Base-by-base conservation (phyloP, 2,329 filamentous ascomycete genomes). In the Neopestalotiopsis sp. region DNA sequence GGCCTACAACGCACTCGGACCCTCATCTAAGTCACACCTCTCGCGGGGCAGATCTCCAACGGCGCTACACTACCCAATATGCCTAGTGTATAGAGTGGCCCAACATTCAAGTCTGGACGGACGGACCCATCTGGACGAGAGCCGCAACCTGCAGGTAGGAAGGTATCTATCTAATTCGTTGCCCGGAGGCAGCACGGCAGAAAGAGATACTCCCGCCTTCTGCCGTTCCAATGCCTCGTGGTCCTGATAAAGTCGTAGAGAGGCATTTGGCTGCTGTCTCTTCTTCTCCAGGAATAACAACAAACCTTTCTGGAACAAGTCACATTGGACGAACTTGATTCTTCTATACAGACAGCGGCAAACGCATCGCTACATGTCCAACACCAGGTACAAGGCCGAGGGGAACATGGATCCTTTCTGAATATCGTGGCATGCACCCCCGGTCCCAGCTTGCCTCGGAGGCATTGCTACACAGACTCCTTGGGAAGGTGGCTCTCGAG, bases 381-480 rank as follows among this genome's bases (percentile, higher is more conserved):
- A 61, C 58, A 32, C 7, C 58, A 30, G 58, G 58, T 30, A 28
- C 28, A 32, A 38, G 5, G 32, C 14, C n/a, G 14, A 32, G 14
- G 58, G n/a, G 24, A 38, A n/a, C 40, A 49, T 65, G 62, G 62
- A 38, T 49, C 45, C 28, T 20, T 65, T 40, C 62, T 40, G 62
- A 34, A 24, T 10, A 49, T 30, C 30, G 59, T 62, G 32, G 62
- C 34, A 65, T 45, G 40, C 20, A 49, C 40, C 40, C 38, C 40
- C 13, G 38, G 20, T 28, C 57, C 38, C 40, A 45, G 38, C 30
- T 49, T 24, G 20, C 24, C 40, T 24, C 24, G 20, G 62, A 62
- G 42, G 53, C n/a, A 38, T 57, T 58, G 32, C 30, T 67, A 32
- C 65, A 67, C 53, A 61, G 53, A 67, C 65, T 59, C 28, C 45